phyloP scores from a whole-genome alignment of 2,329 filamentous ascomycete species.

The Teratosphaeria gauchensis region DNA sequence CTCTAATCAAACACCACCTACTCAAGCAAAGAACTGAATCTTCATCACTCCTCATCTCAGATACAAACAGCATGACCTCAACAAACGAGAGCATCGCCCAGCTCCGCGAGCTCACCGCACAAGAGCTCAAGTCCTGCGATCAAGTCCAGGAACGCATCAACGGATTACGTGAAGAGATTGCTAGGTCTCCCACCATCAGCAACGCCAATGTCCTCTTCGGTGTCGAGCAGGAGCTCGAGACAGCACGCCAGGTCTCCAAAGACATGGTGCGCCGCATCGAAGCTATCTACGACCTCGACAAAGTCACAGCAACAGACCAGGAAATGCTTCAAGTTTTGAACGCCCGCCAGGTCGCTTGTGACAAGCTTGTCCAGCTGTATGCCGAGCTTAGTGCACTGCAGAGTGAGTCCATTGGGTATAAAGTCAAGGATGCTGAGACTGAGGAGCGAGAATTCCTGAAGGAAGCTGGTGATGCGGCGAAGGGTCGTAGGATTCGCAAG shows the following conservation, averaged over 20 bases:
- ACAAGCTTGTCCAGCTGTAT: conserved; percentile 12
- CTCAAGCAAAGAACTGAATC: too few species aligned
- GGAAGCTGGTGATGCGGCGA: background rate
- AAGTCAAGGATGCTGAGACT: background rate
- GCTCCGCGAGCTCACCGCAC: conserved; percentile 10
- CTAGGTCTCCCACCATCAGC: conserved; percentile 2
- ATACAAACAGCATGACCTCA: conserved; percentile 2
- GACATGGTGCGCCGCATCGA: conserved; percentile 16
- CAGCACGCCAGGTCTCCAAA: conserved; percentile 9
- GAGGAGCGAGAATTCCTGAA: conserved; percentile 2
- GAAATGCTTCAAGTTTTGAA: conserved; percentile 17
- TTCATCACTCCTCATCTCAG: background rate
- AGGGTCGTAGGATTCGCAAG: background rate
- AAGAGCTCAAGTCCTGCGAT: conserved; percentile 13
- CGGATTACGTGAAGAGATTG: conserved; percentile 10
- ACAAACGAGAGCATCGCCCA: conserved; percentile 9
- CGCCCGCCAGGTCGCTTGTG: conserved; percentile 13
- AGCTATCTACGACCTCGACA: conserved; percentile 10
- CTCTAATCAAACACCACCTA: too few species aligned
- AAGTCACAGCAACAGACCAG: conserved; percentile 11
- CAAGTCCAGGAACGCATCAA: conserved; percentile 13
- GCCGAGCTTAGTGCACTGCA: conserved; percentile 14
- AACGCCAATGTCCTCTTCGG: background rate
- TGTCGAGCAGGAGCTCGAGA: conserved; percentile 13
- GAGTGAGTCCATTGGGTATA: conserved; percentile 2